Evolutionary conservation across 345 rosid genomes (phyloP), one percentile per base, ranked within the genome.

Genomic region (Eucalyptus cloeziana): DNA sequence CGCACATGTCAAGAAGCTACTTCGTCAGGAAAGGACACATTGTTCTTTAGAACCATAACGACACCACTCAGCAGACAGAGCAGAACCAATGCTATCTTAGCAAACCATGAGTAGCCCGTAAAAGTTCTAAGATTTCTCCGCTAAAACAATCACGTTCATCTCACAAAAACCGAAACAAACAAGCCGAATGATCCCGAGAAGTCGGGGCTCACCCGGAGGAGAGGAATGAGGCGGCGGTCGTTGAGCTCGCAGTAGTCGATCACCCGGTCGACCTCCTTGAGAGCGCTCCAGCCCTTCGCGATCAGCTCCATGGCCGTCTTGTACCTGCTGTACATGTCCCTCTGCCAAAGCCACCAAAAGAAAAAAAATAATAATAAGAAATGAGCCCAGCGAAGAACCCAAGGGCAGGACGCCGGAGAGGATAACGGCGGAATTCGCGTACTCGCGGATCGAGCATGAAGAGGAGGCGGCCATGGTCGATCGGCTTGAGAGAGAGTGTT

Each of bases 241-340:
- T 96, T 95, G 92, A 92, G 96, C 91, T 96, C 98, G 87, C 96
- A 94, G 88, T 95, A 95, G 93, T 96, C 99, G 21, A 94, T 95
- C 69, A 97, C 98, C 90, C 98, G 93, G 12, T 97, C 99, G 11
- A 97, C 99, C 92, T 97, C 99, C 91, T 95, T 93, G 90, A 96
- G 90, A 88, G 96, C 98, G 43, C 93, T 94, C 96, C 95, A 96
- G 40, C 99, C 99, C 93, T 93, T 96, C 3, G 98, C 97, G 85
- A 96, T 96, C 13, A 95, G 91, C 94, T 96, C 99, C 98, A 95
- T 95, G n/a, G 99, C 99, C 88, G 93, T 95, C 95, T 95, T 94
- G 92, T 96, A 95, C 91, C 99, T 93, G 76, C 94, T 92, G 90
- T 96, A 98, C 60, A 97, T 60, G 90, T 92, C 95, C 89, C 99